Percentiles rank a stretch among this genome's conserved stretches.
phyloP scores from a whole-genome alignment of 805 yeast species.

The Kurtzmaniella cleridarum region DNA sequence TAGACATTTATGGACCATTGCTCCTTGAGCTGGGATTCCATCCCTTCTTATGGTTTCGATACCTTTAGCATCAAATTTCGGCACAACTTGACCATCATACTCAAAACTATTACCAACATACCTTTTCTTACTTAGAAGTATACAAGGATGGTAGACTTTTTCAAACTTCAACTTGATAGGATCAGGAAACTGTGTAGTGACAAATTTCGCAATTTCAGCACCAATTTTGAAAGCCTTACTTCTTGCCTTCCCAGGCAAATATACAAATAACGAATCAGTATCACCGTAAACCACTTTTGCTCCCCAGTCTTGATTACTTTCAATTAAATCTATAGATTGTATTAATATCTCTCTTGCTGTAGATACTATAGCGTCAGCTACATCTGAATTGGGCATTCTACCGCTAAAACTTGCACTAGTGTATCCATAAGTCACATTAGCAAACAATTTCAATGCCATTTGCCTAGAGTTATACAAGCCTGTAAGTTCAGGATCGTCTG shows the following conservation, averaged over 20 bases:
- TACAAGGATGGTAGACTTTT: constrained; percentile 85
- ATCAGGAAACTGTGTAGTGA: constrained; percentile 66
- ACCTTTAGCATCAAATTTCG: constrained; percentile 92
- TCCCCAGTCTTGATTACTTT: constrained; percentile 53
- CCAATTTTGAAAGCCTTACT: constrained; percentile 79
- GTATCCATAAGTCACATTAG: constrained; percentile 95
- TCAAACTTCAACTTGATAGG: constrained; percentile 86
- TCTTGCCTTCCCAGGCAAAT: constrained; percentile 75
- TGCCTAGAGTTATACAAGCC: constrained; percentile 71
- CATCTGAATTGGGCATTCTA: constrained; percentile 93
- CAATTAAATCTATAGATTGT: constrained; percentile 65
- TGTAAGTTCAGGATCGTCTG: constrained; percentile 41
- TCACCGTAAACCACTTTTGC: constrained; percentile 96
- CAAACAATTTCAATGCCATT: constrained; percentile 79
- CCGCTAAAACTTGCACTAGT: constrained; percentile 94
- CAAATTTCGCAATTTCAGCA: constrained; percentile 53
- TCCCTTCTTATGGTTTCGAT: constrained; percentile 93
- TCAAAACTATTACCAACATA: constrained; percentile 87
- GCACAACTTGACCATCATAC: constrained; percentile 42
- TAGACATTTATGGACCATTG: constrained; percentile 67
- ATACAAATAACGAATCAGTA: constrained; percentile 89
- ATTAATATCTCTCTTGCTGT: constrained; percentile 83
- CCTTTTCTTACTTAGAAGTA: constrained; percentile 74
- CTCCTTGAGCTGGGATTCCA: constrained; percentile 89
- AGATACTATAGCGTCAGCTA: constrained; percentile 91